phyloP scores from a whole-genome alignment of 2,329 filamentous ascomycete species.

The Penicillium aurantiogriseum region DNA sequence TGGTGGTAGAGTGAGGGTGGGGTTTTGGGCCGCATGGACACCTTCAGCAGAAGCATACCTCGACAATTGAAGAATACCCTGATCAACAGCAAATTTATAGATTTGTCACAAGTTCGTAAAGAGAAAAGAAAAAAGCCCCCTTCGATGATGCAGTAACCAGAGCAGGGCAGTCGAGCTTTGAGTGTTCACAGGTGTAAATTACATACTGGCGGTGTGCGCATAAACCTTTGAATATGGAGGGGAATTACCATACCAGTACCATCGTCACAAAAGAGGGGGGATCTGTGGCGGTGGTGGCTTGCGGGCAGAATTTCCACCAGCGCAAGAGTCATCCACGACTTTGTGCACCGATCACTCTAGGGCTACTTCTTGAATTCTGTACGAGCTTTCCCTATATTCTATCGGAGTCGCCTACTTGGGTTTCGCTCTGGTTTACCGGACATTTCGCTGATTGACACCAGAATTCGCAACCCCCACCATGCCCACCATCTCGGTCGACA shows the following conservation, averaged over 20 bases:
- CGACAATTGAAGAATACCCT: slow-evolving; percentile 1
- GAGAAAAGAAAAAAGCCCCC: slow-evolving; percentile 6
- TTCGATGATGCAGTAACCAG: slow-evolving; percentile 17
- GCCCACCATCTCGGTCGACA: slow-evolving; percentile 97
- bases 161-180: slow-evolving; percentile 7
- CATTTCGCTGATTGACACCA: slow-evolving; percentile 10
- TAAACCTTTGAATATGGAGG: not conserved
- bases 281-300: slow-evolving; percentile 36
- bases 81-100: slow-evolving; percentile 19
- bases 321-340: slow-evolving; percentile 22
- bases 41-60: slow-evolving; percentile 30
- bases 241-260: slow-evolving; percentile 21
- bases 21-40: slow-evolving; percentile 38
- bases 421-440: not conserved
- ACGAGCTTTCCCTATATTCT: slow-evolving; percentile 2
- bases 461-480: slow-evolving; percentile 55
- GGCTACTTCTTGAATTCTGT: slow-evolving; percentile 7
- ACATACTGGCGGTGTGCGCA: slow-evolving; percentile 20
- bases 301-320: slow-evolving; percentile 26
- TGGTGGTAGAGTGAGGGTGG: slow-evolving; percentile 31
- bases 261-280: slow-evolving; percentile 26
- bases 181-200: slow-evolving; percentile 17
- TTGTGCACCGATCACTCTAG: slow-evolving; percentile 9
- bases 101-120: not conserved
- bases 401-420: not conserved